Conservation (phyloP, 768 basidiomycete species). For the Cystofilobasidium ferigula region DNA sequence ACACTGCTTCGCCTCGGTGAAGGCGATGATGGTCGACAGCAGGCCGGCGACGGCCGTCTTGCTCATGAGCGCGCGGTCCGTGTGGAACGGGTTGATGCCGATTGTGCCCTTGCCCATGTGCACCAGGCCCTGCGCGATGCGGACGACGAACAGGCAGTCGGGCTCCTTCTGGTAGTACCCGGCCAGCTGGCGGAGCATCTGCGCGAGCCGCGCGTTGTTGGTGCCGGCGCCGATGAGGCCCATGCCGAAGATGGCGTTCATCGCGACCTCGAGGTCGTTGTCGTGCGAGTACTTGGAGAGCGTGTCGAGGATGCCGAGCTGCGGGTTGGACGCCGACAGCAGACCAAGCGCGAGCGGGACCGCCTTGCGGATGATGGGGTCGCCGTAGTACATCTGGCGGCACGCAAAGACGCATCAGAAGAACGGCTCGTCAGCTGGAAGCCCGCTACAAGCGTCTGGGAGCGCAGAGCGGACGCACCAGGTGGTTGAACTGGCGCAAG, state of each 20-base stretch:
- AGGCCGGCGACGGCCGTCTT: conserved; percentile 80
- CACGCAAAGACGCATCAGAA: background rate
- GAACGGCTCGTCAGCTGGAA: background rate
- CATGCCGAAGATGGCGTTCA: conserved; percentile 98
- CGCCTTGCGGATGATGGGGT: conserved; percentile 77
- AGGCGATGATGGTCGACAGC: conserved; percentile 74
- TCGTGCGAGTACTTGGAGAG: conserved; percentile 98
- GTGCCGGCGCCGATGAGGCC: conserved; percentile 94
- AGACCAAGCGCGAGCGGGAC: conserved; percentile 92
- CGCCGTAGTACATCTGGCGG: conserved; percentile 90
- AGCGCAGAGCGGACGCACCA: conserved; percentile 65
- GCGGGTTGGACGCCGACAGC: conserved; percentile 89
- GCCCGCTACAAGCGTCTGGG: background rate
- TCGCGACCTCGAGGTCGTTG: conserved; percentile 88
- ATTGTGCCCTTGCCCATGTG: conserved; percentile 99
- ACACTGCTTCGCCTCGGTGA: conserved; percentile 79
- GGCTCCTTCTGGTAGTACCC: conserved; percentile 98
- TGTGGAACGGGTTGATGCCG: conserved; percentile 91
- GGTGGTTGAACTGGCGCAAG: conserved; percentile 90
- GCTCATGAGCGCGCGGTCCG: conserved; percentile 79
- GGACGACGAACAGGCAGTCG: conserved; percentile 90
- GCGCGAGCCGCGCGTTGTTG: conserved; percentile 94
- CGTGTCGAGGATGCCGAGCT: conserved; percentile 85
- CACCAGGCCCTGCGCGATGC: conserved; percentile 81
- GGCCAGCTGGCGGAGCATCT: conserved; percentile 92